A percentile compares a stretch with the other conserved stretches of the same genome.
Conservation (phyloP, 139 green algal genomes). For the Chlamydomonas sp. region DNA sequence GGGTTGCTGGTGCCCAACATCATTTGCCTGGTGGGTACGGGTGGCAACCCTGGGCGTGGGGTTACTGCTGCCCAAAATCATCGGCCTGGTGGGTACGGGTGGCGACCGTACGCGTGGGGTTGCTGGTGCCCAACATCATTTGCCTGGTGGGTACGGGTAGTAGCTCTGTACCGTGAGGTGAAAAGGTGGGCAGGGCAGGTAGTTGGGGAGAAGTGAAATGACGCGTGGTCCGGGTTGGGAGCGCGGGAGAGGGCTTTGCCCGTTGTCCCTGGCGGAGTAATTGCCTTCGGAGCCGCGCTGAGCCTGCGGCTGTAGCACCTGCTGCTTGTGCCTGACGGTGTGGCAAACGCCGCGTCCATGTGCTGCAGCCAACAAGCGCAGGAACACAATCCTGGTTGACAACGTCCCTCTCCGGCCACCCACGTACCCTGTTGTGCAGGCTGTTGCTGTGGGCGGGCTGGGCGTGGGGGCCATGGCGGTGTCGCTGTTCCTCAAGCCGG, state of each 20-base stretch:
- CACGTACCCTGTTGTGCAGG: neutral
- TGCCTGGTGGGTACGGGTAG: neutral
- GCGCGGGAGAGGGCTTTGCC: neutral
- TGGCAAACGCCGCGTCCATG: too few relatives aligned
- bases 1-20: neutral
- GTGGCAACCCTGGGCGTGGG: conserved; percentile 21
- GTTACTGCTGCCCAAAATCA: conserved; percentile 14
- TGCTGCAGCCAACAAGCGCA: too few relatives aligned
- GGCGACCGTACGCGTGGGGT: too few relatives aligned
- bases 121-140: neutral
- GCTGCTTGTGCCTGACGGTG: too few relatives aligned
- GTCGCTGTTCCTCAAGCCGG: conserved; percentile 14
- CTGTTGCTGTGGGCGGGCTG: neutral
- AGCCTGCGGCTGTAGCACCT: neutral
- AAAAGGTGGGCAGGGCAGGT: too few relatives aligned
- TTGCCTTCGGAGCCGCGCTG: neutral
- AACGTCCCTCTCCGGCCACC: neutral
- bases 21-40: neutral
- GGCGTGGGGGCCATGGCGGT: conserved; percentile 5
- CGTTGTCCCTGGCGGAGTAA: too few relatives aligned
- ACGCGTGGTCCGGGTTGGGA: neutral
- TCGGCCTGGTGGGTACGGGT: conserved; percentile 2
- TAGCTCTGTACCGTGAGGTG: neutral
- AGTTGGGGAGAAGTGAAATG: too few relatives aligned
- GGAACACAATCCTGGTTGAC: too few relatives aligned